A percentile compares a stretch with the other conserved stretches of the same genome.
phyloP scores from a whole-genome alignment of 2,329 filamentous ascomycete species.

The Atkinsonella texensis region DNA sequence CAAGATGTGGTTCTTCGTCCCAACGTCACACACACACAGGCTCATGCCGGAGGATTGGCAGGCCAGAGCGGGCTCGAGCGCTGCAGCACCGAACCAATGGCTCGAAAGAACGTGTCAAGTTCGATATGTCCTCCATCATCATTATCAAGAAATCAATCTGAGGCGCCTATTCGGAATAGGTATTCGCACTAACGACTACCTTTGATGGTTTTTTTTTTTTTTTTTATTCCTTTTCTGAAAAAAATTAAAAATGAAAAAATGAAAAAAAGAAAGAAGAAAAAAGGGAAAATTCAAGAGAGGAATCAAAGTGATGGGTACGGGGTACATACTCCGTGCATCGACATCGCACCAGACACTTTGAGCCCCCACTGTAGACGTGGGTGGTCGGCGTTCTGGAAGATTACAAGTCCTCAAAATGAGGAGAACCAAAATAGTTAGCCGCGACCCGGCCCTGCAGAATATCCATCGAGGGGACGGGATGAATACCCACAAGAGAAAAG shows the following conservation, averaged over 20 bases:
- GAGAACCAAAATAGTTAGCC: slow-evolving; percentile 3
- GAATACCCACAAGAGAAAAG: neutral
- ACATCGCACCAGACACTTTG: too few relatives aligned
- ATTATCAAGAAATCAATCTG: neutral
- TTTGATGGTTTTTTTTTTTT: too few relatives aligned
- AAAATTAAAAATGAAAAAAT: too few relatives aligned
- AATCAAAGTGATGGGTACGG: too few relatives aligned
- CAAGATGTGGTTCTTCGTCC: slow-evolving; percentile 6
- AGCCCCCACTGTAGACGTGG: neutral
- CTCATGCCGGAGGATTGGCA: slow-evolving; percentile 1
- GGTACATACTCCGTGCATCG: too few relatives aligned
- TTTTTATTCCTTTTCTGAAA: too few relatives aligned
- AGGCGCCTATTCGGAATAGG: too few relatives aligned
- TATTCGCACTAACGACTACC: too few relatives aligned
- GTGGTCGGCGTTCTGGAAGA: neutral
- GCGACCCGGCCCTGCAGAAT: neutral
- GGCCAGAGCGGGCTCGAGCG: neutral
- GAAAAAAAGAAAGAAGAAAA: too few relatives aligned
- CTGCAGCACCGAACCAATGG: neutral
- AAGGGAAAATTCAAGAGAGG: too few relatives aligned
- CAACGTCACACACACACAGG: slow-evolving; percentile 8
- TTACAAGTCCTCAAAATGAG: neutral
- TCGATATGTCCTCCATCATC: neutral
- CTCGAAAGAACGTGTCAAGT: too few relatives aligned
- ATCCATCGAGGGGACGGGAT: neutral